Conservation (phyloP, 805 yeast species). For the Naumovozyma baii region DNA sequence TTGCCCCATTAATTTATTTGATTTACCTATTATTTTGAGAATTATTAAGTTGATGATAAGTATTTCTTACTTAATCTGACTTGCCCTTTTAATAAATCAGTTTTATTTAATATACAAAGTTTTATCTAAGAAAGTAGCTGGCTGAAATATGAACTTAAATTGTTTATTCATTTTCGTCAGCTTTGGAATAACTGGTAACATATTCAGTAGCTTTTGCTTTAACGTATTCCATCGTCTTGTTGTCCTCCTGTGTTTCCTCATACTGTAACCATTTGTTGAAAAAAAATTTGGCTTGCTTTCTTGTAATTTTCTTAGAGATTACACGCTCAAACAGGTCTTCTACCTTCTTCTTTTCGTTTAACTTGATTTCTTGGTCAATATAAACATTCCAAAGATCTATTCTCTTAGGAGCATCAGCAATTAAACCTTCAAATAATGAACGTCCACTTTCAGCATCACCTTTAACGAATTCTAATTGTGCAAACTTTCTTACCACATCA, state of each 20-base stretch:
- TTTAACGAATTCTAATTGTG: constrained; percentile 72
- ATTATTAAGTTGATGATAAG: too few species aligned
- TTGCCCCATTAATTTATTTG: background rate
- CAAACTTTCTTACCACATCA: constrained; percentile 79
- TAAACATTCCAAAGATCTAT: constrained; percentile 93
- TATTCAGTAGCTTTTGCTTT: constrained; percentile 85
- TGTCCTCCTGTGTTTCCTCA: constrained; percentile 63
- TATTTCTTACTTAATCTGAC: too few species aligned
- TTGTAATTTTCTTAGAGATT: constrained; percentile 50
- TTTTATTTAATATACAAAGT: background rate
- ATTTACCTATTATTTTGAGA: too few species aligned
- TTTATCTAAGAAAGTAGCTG: too few species aligned
- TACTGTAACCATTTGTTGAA: constrained; percentile 83
- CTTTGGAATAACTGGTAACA: constrained; percentile 28
- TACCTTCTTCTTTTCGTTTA: constrained; percentile 52
- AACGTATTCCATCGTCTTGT: constrained; percentile 67
- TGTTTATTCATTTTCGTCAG: background rate
- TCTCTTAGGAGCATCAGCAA: constrained; percentile 84
- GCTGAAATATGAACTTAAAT: too few species aligned
- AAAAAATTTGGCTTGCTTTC: constrained; percentile 90
- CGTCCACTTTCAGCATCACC: constrained; percentile 95
- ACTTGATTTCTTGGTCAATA: constrained; percentile 83
- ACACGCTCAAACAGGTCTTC: constrained; percentile 81
- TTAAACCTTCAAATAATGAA: constrained; percentile 83
- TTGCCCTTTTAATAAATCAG: background rate